Percentiles rank a stretch among this genome's conserved stretches.
phyloP scores from a whole-genome alignment of 2,329 filamentous ascomycete species.

The Stromatinia cepivora region DNA sequence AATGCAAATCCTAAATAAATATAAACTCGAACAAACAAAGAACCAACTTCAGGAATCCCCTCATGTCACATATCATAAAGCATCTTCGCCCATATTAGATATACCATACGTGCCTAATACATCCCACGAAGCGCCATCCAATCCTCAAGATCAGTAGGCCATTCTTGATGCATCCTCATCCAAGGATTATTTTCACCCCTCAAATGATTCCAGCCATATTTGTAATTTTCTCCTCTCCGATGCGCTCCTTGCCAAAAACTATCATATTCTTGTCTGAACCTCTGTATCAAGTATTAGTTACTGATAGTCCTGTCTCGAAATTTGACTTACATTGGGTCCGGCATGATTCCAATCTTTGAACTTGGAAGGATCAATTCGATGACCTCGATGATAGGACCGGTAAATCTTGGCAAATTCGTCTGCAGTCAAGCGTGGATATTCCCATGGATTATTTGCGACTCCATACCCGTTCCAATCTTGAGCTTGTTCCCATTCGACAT shows the following conservation, averaged over 20 bases:
- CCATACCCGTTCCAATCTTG: conserved; percentile 30
- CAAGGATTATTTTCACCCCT: conserved; percentile 18
- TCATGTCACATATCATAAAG: background rate
- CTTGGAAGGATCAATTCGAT: conserved; percentile 24
- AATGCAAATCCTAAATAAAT: background rate
- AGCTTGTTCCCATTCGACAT: conserved; percentile 32
- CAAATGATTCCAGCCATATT: background rate
- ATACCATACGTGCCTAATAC: background rate
- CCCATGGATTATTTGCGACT: conserved; percentile 18
- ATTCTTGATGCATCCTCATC: conserved; percentile 27
- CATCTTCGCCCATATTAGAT: background rate
- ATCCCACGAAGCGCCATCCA: conserved; percentile 23
- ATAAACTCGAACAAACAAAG: background rate
- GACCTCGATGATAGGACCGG: conserved; percentile 16
- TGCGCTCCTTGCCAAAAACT: conserved; percentile 39
- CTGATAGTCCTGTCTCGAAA: background rate
- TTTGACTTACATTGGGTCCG: conserved; percentile 35
- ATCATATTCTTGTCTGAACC: conserved; percentile 35
- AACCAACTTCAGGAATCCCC: background rate
- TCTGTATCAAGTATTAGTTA: conserved; percentile 27
- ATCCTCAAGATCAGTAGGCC: conserved; percentile 25
- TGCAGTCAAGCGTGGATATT: conserved; percentile 35
- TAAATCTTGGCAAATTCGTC: conserved; percentile 30
- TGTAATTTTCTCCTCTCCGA: conserved; percentile 32
- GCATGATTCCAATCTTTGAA: conserved; percentile 34